These are phyloP conservation scores for Leccinum fallax DNA, from an alignment of 1,284 basidiomycete genomes.

Conservation along the genomic window DNA sequence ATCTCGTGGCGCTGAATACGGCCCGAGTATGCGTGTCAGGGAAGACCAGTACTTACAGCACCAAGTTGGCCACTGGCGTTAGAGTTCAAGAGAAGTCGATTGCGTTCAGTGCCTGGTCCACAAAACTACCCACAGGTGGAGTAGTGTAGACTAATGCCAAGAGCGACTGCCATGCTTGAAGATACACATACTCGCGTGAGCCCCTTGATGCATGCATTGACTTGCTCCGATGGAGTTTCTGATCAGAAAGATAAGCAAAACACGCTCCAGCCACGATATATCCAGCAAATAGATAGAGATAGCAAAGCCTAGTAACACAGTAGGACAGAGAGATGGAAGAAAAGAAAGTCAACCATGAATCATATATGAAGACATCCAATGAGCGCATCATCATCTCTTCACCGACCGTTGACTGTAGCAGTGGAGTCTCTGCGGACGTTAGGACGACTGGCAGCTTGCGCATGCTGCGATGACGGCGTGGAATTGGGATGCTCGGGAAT, in stretches of 20 bases:
- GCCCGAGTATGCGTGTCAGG: slow-evolving; percentile 2
- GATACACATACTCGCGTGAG: neutral
- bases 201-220: slow-evolving; percentile 15
- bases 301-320: slow-evolving; percentile 22
- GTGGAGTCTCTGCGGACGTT: slow-evolving; percentile 59
- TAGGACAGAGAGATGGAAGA: slow-evolving; percentile 4
- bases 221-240: neutral
- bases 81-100: slow-evolving; percentile 15
- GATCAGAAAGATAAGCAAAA: slow-evolving; percentile 18
- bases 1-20: neutral
- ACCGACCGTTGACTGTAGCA: slow-evolving; percentile 54
- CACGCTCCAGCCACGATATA: slow-evolving; percentile 22
- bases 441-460: slow-evolving; percentile 37
- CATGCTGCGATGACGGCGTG: slow-evolving; percentile 44
- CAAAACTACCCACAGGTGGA: slow-evolving; percentile 2
- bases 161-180: neutral
- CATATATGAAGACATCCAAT: slow-evolving; percentile 8
- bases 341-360: slow-evolving; percentile 15
- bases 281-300: slow-evolving; percentile 29
- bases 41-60: slow-evolving; percentile 1
- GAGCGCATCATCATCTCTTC: slow-evolving; percentile 24
- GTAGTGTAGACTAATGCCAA: slow-evolving; percentile 2
- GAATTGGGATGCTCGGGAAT: slow-evolving; percentile 89
- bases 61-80: neutral
- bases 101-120: slow-evolving; percentile 6